Conservation (phyloP, 371 early-diverging fungal genomes). For the Circinella umbellata region DNA sequence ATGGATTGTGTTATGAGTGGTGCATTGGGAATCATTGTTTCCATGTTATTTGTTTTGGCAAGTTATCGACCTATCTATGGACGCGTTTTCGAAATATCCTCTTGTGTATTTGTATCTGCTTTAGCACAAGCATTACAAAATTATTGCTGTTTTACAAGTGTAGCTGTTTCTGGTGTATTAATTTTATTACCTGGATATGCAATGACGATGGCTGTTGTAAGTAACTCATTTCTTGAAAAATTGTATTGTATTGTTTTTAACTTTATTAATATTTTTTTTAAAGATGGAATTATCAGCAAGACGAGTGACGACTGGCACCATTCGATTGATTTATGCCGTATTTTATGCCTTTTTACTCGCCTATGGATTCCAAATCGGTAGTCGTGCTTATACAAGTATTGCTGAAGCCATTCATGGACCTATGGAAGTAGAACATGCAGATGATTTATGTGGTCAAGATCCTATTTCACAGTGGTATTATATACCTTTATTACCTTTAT, state of each 20-base stretch:
- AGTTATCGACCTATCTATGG: slow-evolving; percentile 42
- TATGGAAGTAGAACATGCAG: slow-evolving; percentile 11
- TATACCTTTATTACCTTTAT: slow-evolving; percentile 38
- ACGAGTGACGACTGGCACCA: slow-evolving; percentile 83
- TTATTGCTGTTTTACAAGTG: slow-evolving; percentile 45
- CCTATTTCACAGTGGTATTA: slow-evolving; percentile 43
- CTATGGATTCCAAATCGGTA: slow-evolving; percentile 80
- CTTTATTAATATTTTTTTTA: not conserved
- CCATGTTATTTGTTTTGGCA: slow-evolving; percentile 34
- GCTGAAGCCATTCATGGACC: slow-evolving; percentile 7
- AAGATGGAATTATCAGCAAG: slow-evolving; percentile 62
- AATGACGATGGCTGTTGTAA: slow-evolving; percentile 33
- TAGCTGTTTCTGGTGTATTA: slow-evolving; percentile 50
- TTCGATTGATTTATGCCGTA: slow-evolving; percentile 78
- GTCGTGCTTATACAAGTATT: slow-evolving; percentile 40
- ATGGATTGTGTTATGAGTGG: slow-evolving; percentile 38
- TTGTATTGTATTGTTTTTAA: not conserved
- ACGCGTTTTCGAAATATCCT: slow-evolving; percentile 49
- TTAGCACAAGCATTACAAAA: slow-evolving; percentile 37
- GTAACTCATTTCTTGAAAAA: not conserved
- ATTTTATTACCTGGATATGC: slow-evolving; percentile 59
- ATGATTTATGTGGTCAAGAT: slow-evolving; percentile 29
- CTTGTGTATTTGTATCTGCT: slow-evolving; percentile 39
- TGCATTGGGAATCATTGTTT: slow-evolving; percentile 34
- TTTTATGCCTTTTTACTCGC: slow-evolving; percentile 78